A percentile compares a stretch with the other conserved stretches of the same genome.
phyloP scores from a whole-genome alignment of 2,329 filamentous ascomycete genomes.

The Parastagonospora avenae region DNA sequence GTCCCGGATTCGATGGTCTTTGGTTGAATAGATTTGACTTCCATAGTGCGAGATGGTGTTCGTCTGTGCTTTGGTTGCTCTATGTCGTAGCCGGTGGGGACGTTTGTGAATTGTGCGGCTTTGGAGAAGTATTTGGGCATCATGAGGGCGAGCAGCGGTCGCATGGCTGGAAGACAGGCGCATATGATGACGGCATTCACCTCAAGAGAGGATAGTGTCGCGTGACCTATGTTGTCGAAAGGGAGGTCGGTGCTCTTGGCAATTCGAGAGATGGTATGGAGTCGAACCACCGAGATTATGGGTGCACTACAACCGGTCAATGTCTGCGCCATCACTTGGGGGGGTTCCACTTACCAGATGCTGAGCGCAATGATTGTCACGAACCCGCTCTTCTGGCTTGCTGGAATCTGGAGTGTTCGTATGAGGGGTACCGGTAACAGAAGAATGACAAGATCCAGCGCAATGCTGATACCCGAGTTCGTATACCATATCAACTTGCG shows the following conservation, averaged over 20 bases:
- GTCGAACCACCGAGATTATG: constrained; percentile 41
- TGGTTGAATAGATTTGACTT: constrained; percentile 9
- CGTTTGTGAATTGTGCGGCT: constrained; percentile 17
- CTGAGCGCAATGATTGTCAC: constrained; percentile 46
- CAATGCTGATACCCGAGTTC: constrained; percentile 40
- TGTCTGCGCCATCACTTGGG: no score
- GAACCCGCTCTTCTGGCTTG: constrained; percentile 43
- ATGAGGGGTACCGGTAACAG: constrained; percentile 39
- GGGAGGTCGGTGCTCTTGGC: constrained; percentile 36
- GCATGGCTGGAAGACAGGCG: constrained; percentile 43
- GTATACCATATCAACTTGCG: constrained; percentile 36
- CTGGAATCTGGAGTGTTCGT: constrained; percentile 37
- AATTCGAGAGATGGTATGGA: constrained; percentile 36
- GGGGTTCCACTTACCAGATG: constrained; percentile 38
- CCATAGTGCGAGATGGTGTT: constrained; percentile 12
- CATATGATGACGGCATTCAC: constrained; percentile 42
- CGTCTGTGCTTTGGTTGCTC: constrained; percentile 23
- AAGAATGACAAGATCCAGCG: constrained; percentile 39
- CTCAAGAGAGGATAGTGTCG: constrained; percentile 41
- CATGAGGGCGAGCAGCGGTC: constrained; percentile 39
- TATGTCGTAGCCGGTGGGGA: constrained; percentile 18
- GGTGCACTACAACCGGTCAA: constrained; percentile 31
- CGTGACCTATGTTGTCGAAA: constrained; percentile 40
- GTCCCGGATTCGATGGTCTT: constrained; percentile 6
- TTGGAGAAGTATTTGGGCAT: constrained; percentile 47